Evolutionary conservation across 1,139 yeast species (phyloP), one percentile per base, ranked within the genome.

Genomic region (Saccharomyces hybrid): DNA sequence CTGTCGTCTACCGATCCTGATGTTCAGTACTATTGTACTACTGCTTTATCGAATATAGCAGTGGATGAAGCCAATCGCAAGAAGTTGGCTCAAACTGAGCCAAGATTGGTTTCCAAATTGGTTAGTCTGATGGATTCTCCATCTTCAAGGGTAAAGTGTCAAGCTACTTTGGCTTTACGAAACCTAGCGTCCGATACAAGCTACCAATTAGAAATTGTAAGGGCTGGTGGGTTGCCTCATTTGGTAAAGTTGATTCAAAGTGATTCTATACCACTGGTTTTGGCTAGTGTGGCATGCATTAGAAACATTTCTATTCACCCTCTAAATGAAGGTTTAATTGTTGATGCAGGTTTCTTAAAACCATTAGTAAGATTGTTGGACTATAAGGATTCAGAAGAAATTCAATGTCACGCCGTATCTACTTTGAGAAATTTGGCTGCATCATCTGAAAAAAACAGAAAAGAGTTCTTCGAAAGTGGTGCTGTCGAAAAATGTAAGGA

Each of bases 281-380:
- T 93, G 56, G 98, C 99, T 3, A 95, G 98, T 11, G 99, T 93
- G 53, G 99, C 99, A 1, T 93, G 99, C 74, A 89, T 93, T 62
- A 83, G 99, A 74, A 93, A 93, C 71, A 89, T 95, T 56, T 89
- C 97, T 11, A 93, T 93, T 61, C 98, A 95, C 69, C 98, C 99
- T 50, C 79, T 88, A 71, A 93, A 93, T 70, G 99, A 95, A 74
- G 93, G 95, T 13, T 78, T 95, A 56, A 93, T 93, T 55, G 93
- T 93, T 58, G 97, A 93, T 63, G 96, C 97, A 5, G 98, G 98
- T 3, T 93, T 93, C 74, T 78, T 93, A 64, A 84, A 84, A 64
- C 98, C 99, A 8, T 78, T 93, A 62, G 96, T 95, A 27, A 81
- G 84, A 23, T 77, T 95, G 59, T 81, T 93, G 61, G 96, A 88